A percentile compares a stretch with the other conserved stretches of the same genome.
Conservation (phyloP, 2,329 filamentous ascomycete species). For the Cercospora sojina region DNA sequence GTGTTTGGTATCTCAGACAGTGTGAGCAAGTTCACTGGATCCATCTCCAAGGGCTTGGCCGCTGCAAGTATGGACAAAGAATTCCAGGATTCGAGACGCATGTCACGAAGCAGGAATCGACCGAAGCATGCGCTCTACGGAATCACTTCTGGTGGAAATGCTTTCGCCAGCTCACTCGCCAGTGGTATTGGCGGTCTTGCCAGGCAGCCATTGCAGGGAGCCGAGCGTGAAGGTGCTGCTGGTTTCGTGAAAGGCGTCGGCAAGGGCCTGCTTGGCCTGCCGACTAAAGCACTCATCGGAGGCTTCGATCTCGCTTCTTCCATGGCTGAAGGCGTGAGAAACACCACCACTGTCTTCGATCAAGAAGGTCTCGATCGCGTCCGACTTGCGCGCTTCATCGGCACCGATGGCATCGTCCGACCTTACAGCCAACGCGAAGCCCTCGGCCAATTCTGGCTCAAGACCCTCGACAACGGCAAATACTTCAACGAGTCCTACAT, state of each 20-base stretch:
- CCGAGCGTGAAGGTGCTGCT: conserved; percentile 88
- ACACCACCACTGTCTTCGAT: conserved; percentile 98
- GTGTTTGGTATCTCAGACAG: conserved; percentile 97
- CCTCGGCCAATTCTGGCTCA: conserved; percentile 96
- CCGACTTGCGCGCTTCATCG: conserved; percentile 88
- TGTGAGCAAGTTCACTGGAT: conserved; percentile 96
- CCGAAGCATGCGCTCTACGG: conserved; percentile 97
- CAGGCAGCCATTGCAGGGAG: conserved; percentile 89
- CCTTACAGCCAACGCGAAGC: conserved; percentile 94
- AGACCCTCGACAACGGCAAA: conserved; percentile 94
- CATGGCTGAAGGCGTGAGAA: conserved; percentile 94
- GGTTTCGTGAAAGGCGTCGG: conserved; percentile 98
- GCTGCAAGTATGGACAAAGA: conserved; percentile 97
- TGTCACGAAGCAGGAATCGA: conserved; percentile 86
- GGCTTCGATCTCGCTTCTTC: conserved; percentile 97
- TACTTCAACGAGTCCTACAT: conserved; percentile 99
- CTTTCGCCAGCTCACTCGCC: conserved; percentile 86
- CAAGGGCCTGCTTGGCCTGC: conserved; percentile 89
- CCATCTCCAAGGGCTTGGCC: conserved; percentile 92
- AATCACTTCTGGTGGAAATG: conserved; percentile 92
- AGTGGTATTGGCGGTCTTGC: conserved; percentile 92
- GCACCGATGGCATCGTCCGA: conserved; percentile 86
- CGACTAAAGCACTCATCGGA: conserved; percentile 94
- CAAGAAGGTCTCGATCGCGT: conserved; percentile 91
- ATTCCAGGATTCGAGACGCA: conserved; percentile 93